Conservation (phyloP, 805 yeast species). For the Candida gorgasii region DNA sequence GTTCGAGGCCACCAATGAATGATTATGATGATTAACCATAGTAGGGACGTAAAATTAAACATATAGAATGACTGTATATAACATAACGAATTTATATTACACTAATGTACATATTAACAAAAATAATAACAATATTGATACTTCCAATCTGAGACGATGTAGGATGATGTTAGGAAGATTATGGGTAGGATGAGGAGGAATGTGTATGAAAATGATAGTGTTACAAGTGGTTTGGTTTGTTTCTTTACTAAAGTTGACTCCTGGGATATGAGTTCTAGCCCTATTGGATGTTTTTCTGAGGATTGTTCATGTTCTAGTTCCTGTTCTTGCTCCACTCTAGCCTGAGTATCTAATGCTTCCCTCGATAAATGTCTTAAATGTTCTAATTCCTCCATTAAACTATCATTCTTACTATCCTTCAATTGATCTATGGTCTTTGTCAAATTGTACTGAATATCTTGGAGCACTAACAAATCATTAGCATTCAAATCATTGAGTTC, state of each 20-base stretch:
- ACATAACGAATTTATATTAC: conserved; percentile 3
- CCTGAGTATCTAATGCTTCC: too few species aligned
- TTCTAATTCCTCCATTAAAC: conserved; percentile 3
- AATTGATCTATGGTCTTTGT: conserved; percentile 3
- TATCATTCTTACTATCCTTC: background rate
- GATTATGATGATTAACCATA: conserved; percentile 66
- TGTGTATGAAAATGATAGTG: too few species aligned
- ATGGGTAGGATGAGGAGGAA: conserved; percentile 1
- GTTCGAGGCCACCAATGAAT: conserved; percentile 77
- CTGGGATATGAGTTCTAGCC: too few species aligned
- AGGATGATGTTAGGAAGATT: conserved; percentile 12
- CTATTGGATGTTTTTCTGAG: too few species aligned
- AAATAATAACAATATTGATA: conserved; percentile 44
- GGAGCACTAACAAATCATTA: conserved; percentile 9
- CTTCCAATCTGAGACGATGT: conserved; percentile 27
- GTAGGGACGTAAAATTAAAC: background rate
- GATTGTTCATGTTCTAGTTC: too few species aligned
- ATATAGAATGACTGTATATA: too few species aligned
- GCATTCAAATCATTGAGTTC: conserved; percentile 6
- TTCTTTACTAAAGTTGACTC: too few species aligned
- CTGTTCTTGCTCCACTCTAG: too few species aligned
- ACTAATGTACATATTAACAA: conserved; percentile 22
- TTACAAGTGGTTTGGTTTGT: too few species aligned
- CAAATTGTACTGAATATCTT: conserved; percentile 9
- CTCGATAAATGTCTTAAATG: background rate